Base-by-base conservation (phyloP, 768 basidiomycete genomes). In the Lenzites betulinus region DNA sequence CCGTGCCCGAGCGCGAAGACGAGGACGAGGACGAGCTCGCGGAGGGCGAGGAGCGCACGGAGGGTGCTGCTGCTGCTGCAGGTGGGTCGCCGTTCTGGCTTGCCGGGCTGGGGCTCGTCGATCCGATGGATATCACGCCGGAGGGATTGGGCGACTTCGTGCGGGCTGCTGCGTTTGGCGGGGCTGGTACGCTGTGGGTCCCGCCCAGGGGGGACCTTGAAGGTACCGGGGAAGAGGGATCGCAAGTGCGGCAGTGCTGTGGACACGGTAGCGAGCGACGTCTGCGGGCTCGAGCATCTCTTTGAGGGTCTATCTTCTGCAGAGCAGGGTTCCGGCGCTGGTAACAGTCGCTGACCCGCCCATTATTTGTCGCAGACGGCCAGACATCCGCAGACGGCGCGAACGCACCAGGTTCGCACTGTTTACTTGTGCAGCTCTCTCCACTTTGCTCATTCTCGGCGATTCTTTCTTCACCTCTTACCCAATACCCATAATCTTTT, bases 91-190 rank as follows among this genome's bases (percentile, higher is more conserved):
- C 60, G n/a, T 48, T 53, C 39, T 64, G 44, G 55, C 23, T 58
- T 41, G 41, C 49, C 18, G 36, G 43, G 48, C 53, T 83, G 73
- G 86, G 84, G 64, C 79, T 83, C 70, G 63, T 85, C 68, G 83
- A 90, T 78, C 77, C 82, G 64, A 70, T 74, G 70, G 80, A 83
- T 68, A 78, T 90, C 73, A 83, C 81, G 18, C 63, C 77, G 39
- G 83, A 83, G 63, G 73, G 74, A 60, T 70, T 87, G 78, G 60
- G 54, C 62, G 65, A 28, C 23, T 58, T 30, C 48, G 43, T 55
- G 47, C 58, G 51, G 38, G 15, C 43, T 48, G 48, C 18, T 51
- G 51, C 55, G 26, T 54, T 46, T 30, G 59, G 67, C 51, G 33
- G 64, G 53, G 49, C 56, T 20, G 48, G 48, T 6, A 7, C 20